A percentile compares a stretch with the other conserved stretches of the same genome.
Conservation (phyloP, 2,329 filamentous ascomycete species). For the Clarireedia paspali region DNA sequence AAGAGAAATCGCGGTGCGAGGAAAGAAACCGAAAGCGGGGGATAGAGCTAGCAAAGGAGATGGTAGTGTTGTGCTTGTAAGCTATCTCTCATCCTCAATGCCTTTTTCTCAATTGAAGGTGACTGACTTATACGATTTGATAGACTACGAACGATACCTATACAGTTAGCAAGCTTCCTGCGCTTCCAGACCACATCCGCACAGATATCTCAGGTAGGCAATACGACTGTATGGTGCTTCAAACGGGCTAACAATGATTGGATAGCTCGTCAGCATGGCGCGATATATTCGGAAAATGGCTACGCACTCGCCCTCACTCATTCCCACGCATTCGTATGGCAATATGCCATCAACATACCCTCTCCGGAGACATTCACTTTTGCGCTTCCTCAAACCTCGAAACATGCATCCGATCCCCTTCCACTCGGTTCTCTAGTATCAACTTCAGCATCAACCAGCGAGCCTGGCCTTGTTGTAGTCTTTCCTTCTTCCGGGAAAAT, state of each 20-base stretch:
- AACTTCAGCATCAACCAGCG: conserved; percentile 66
- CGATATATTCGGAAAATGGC: conserved; percentile 56
- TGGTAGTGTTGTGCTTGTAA: conserved; percentile 57
- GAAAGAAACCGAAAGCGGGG: conserved; percentile 54
- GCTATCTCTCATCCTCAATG: conserved; percentile 21
- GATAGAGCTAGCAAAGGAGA: conserved; percentile 64
- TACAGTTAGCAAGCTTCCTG: conserved; percentile 75
- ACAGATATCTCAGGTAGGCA: conserved; percentile 55
- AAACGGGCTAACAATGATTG: conserved; percentile 8
- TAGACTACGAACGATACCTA: conserved; percentile 82
- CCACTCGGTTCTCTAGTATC: conserved; percentile 80
- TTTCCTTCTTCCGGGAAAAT: conserved; percentile 79
- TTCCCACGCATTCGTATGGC: conserved; percentile 82
- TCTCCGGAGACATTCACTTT: conserved; percentile 76
- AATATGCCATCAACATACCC: conserved; percentile 62
- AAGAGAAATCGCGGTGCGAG: conserved; percentile 49
- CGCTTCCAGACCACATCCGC: conserved; percentile 70
- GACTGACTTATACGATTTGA: conserved; percentile 5
- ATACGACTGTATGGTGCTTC: conserved; percentile 10
- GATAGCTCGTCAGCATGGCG: conserved; percentile 56
- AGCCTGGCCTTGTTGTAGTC: conserved; percentile 80
- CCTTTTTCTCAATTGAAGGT: not conserved
- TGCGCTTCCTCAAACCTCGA: conserved; percentile 65
- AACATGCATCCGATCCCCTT: conserved; percentile 58
- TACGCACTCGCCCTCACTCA: conserved; percentile 77